phyloP scores from a whole-genome alignment of 1,284 basidiomycete species.

The Megacollybia platyphylla region DNA sequence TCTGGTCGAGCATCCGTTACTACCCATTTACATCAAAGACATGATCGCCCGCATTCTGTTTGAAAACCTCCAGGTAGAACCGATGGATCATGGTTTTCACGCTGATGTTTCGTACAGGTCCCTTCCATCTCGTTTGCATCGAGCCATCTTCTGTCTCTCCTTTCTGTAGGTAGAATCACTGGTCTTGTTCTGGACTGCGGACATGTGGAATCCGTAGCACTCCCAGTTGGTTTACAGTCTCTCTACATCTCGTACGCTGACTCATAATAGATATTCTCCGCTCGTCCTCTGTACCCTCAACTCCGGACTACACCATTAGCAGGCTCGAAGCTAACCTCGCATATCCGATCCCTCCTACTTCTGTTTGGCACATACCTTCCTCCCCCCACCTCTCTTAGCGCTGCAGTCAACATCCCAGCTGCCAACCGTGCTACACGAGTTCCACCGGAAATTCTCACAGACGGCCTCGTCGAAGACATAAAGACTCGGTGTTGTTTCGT shows the following conservation, averaged over 20 bases:
- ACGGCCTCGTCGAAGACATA: conserved; percentile 69
- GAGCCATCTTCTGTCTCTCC: conserved; percentile 72
- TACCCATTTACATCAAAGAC: conserved; percentile 82
- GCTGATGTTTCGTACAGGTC: conserved; percentile 35
- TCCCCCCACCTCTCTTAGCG: conserved; percentile 57
- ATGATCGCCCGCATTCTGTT: conserved; percentile 81
- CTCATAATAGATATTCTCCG: conserved; percentile 65
- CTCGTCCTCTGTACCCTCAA: conserved; percentile 74
- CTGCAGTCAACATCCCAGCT: conserved; percentile 47
- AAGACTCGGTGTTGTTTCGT: conserved; percentile 78
- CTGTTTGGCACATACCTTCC: conserved; percentile 74
- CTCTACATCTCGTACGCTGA: neutral
- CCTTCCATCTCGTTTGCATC: conserved; percentile 90
- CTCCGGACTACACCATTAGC: conserved; percentile 77
- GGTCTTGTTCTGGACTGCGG: conserved; percentile 91
- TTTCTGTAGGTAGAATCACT: conserved; percentile 80
- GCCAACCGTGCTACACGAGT: conserved; percentile 51
- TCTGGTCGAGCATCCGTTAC: conserved; percentile 78
- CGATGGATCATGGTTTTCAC: neutral
- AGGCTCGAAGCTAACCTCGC: conserved; percentile 60
- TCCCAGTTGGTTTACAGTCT: conserved; percentile 53
- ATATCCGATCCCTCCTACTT: conserved; percentile 68
- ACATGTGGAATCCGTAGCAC: conserved; percentile 76
- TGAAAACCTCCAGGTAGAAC: conserved; percentile 73
- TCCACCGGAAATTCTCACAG: conserved; percentile 63